Conservation (phyloP, 306 rosid species). For the cucumber (Cucumis sativus) region DNA sequence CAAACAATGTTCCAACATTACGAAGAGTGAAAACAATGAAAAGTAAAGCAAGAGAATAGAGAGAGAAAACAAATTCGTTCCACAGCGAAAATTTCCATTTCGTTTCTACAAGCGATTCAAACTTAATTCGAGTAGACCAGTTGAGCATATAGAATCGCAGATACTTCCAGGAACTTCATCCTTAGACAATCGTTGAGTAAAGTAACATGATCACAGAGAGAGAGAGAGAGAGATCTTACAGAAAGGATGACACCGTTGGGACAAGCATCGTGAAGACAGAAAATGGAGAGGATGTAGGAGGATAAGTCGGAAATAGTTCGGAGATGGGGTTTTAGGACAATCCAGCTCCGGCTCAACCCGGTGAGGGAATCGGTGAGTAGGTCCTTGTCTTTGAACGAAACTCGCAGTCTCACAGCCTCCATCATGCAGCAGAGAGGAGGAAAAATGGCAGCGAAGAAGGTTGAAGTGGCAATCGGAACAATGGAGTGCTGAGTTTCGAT, state of each 20-base stretch:
- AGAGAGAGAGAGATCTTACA: constrained; percentile 22
- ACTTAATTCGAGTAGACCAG: not conserved
- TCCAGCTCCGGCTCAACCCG: constrained; percentile 68
- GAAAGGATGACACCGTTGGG: constrained; percentile 57
- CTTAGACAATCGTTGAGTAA: not conserved
- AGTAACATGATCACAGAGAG: not conserved
- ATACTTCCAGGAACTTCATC: not conserved
- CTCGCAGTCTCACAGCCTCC: constrained; percentile 52
- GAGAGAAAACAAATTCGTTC: not conserved
- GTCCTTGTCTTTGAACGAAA: constrained; percentile 37
- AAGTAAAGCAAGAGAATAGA: not conserved
- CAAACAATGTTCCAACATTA: not conserved
- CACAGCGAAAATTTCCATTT: not conserved
- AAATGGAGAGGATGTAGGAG: constrained; percentile 29
- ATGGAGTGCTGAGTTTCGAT: not conserved
- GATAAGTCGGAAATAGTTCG: constrained; percentile 57
- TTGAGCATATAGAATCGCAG: not conserved
- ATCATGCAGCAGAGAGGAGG: constrained; percentile 5
- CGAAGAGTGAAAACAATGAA: not conserved
- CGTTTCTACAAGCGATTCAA: not conserved
- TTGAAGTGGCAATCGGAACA: not conserved
- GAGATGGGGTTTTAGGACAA: constrained; percentile 61
- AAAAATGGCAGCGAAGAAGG: not conserved
- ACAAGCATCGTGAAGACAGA: constrained; percentile 47
- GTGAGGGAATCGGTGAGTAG: constrained; percentile 43